Evolutionary conservation across 1,284 basidiomycete genomes (phyloP), one percentile per base, ranked within the genome.

Genomic region (Erythrobasidium hasegawianum): DNA sequence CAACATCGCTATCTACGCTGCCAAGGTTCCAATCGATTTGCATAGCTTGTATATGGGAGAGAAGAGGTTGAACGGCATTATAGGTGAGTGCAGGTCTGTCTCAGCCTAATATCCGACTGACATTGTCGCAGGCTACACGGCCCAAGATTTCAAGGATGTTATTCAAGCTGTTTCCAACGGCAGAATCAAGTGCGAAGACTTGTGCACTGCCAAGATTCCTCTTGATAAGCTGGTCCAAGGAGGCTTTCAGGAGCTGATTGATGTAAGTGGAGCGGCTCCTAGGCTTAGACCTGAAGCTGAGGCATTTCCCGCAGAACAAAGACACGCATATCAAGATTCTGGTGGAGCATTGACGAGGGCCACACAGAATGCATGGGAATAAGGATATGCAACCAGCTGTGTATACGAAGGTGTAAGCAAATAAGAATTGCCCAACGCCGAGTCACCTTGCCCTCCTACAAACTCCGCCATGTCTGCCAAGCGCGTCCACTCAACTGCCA

Each of bases 281-380:
- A 33, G 33, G 43, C 43, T 4, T 14, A 18, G n/a, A n/a, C 5
- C 22, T 14, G 43, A 47, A n/a, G 7, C 43, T 47, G 43, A 47
- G 5, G 5, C n/a, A 16, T n/a, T 24, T 7, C 16, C 16, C 7
- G 5, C 43, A 47, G 13, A 60, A 67, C 43, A 60, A 60, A 41
- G 58, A 67, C 10, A 61, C 52, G 26, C 66, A 68, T 50, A 49
- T 68, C 27, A 68, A 68, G 53, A 68, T 68, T 50, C 66, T 68
- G 22, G 62, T 65, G 24, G 33, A 65, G 56, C 62, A 65, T 49
- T 22, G 49, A 41, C 13, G 38, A 24, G 4, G 50, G n/a, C n/a
- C n/a, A n/a, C n/a, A n/a, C n/a, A n/a, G n/a, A n/a, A n/a, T n/a
- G n/a, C n/a, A n/a, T n/a, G n/a, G n/a, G n/a, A n/a, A n/a, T n/a